These are phyloP conservation scores for Purshia tridentata DNA, from an alignment of 306 rosid species.

Conservation along the genomic window DNA sequence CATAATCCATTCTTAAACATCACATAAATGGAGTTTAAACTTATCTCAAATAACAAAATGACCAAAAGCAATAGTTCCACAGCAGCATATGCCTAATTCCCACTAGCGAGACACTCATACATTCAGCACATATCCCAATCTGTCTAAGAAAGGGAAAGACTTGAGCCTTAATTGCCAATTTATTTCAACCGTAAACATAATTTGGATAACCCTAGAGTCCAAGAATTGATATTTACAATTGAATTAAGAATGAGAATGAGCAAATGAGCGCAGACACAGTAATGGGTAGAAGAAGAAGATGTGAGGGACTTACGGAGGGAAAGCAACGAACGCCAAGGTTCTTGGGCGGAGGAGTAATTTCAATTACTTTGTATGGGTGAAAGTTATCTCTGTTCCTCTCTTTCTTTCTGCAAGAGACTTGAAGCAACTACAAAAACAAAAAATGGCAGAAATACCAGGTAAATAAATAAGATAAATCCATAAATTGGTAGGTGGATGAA, in stretches of 20 bases:
- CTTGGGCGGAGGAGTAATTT: conserved; percentile 96
- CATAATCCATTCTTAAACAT: not conserved
- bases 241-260: not conserved
- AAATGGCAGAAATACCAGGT: not conserved
- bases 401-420: conserved; percentile 73
- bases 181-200: not conserved
- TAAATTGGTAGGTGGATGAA: not conserved
- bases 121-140: not conserved
- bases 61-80: not conserved
- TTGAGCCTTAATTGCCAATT: not conserved
- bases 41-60: not conserved
- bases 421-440: conserved; percentile 30
- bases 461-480: not conserved
- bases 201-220: not conserved
- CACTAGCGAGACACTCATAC: not conserved
- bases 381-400: conserved; percentile 59
- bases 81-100: not conserved
- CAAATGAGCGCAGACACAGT: not conserved
- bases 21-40: not conserved
- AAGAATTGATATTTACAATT: not conserved
- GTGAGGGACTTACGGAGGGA: conserved; percentile 57
- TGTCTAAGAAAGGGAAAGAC: conserved; percentile 3
- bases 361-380: conserved; percentile 79
- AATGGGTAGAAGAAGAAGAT: not conserved
- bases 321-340: conserved; percentile 87